phyloP scores from a whole-genome alignment of 1,284 basidiomycete species.

The Mycosarcoma maydis region DNA sequence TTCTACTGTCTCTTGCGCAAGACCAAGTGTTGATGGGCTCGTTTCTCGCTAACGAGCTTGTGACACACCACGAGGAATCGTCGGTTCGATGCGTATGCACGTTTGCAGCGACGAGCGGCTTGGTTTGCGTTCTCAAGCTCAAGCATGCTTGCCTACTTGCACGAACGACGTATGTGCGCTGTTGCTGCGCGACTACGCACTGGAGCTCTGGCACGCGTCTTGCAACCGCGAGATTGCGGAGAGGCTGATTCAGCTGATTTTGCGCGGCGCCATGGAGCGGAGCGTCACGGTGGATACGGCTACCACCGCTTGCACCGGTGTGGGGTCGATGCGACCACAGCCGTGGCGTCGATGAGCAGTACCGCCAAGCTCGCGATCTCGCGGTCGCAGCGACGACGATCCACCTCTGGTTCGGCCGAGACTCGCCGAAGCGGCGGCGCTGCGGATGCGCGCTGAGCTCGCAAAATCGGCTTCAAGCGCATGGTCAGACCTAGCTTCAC shows the following conservation, averaged over 20 bases:
- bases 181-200: neutral
- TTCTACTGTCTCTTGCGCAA: slow-evolving; percentile 22
- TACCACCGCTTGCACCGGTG: too few species aligned
- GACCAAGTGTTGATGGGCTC: slow-evolving; percentile 47
- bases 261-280: too few species aligned
- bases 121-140: slow-evolving; percentile 37
- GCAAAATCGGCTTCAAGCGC: slow-evolving; percentile 6
- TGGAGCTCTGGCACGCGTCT: slow-evolving; percentile 16
- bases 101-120: slow-evolving; percentile 34
- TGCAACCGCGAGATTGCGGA: slow-evolving; percentile 40
- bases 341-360: too few species aligned
- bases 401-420: slow-evolving; percentile 81
- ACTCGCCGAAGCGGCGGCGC: slow-evolving; percentile 77
- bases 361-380: too few species aligned
- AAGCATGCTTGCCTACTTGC: slow-evolving; percentile 1
- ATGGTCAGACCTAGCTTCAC: too few species aligned
- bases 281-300: too few species aligned
- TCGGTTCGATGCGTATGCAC: slow-evolving; percentile 30
- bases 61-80: slow-evolving; percentile 17
- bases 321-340: too few species aligned
- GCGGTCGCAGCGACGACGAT: too few species aligned
- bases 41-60: slow-evolving; percentile 40
- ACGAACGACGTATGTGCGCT: slow-evolving; percentile 1
- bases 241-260: slow-evolving; percentile 45
- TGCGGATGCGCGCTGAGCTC: slow-evolving; percentile 17